phyloP scores from a whole-genome alignment of 768 basidiomycete species.

The Boletus coccyginus region DNA sequence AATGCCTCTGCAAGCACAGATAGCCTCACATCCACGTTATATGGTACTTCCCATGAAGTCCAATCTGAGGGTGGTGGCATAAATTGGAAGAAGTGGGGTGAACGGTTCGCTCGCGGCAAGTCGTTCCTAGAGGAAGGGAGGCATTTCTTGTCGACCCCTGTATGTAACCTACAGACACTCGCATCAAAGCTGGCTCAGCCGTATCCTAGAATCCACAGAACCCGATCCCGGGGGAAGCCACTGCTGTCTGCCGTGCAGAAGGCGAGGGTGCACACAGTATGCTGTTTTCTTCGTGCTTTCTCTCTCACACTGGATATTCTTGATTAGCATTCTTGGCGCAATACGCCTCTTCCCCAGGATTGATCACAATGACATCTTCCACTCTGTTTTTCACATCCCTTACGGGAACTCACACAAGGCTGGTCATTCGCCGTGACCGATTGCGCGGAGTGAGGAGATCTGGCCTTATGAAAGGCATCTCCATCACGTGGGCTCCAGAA shows the following conservation, averaged over 20 bases:
- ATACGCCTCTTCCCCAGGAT: conserved; percentile 49
- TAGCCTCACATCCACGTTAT: background rate
- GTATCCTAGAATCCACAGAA: conserved; percentile 9
- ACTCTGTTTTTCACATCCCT: conserved; percentile 56
- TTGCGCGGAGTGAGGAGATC: conserved; percentile 59
- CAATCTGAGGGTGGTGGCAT: conserved; percentile 23
- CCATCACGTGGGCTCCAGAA: conserved; percentile 41
- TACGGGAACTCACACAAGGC: conserved; percentile 41
- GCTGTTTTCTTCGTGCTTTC: conserved; percentile 4
- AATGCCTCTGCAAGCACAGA: conserved; percentile 14
- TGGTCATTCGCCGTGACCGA: conserved; percentile 43
- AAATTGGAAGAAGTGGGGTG: conserved; percentile 59
- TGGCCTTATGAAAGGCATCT: conserved; percentile 51
- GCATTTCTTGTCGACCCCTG: conserved; percentile 37
- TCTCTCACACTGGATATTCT: background rate
- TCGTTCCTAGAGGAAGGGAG: conserved; percentile 41
- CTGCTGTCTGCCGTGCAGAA: background rate
- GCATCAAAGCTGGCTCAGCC: background rate
- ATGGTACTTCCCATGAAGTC: background rate
- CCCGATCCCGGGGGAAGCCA: background rate
- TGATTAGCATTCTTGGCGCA: conserved; percentile 60
- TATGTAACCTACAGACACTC: conserved; percentile 27
- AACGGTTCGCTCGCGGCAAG: conserved; percentile 46
- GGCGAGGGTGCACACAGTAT: conserved; percentile 35
- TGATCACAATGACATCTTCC: conserved; percentile 54